Evolutionary conservation across 1,284 basidiomycete species (phyloP).

Genomic region (Malassezia yamatoensis): DNA sequence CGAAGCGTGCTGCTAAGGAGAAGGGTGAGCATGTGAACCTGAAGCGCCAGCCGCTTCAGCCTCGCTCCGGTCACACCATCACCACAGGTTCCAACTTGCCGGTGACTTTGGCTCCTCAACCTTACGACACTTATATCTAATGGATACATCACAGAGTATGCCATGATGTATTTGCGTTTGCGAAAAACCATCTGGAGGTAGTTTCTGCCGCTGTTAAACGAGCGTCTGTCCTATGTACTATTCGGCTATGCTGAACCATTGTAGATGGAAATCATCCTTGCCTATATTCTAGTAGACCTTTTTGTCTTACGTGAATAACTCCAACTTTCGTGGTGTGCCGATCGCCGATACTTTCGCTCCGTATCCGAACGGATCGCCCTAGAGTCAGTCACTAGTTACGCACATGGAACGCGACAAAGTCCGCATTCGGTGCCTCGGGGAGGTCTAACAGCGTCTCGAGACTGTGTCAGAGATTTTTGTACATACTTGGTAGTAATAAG

Average conservation of each 20-base stretch:
- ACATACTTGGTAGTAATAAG: slow-evolving; percentile 54
- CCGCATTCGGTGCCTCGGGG: slow-evolving; percentile 48
- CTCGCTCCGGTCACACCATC: slow-evolving; percentile 70
- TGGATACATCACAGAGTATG: not conserved
- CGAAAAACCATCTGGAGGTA: no score
- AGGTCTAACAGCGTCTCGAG: slow-evolving; percentile 59
- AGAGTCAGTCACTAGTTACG: slow-evolving; percentile 4
- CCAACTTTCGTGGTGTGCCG: slow-evolving; percentile 18
- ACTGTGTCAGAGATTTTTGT: slow-evolving; percentile 51
- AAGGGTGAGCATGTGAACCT: slow-evolving; percentile 60
- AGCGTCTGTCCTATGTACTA: slow-evolving; percentile 9
- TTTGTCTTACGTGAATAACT: slow-evolving; percentile 17
- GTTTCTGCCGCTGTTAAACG: no score
- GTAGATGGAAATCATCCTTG: slow-evolving; percentile 1
- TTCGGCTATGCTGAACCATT: slow-evolving; percentile 2
- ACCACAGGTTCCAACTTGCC: slow-evolving; percentile 67
- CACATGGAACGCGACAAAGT: slow-evolving; percentile 58
- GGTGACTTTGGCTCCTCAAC: slow-evolving; percentile 82
- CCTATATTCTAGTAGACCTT: no score
- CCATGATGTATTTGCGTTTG: no score
- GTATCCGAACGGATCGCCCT: slow-evolving; percentile 53
- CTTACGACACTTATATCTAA: slow-evolving; percentile 54
- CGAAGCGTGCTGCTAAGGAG: slow-evolving; percentile 68
- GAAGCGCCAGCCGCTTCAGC: slow-evolving; percentile 75
- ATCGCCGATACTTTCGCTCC: slow-evolving; percentile 58